phyloP scores from a whole-genome alignment of 2,329 filamentous ascomycete genomes.

The Elsinoe batatas region DNA sequence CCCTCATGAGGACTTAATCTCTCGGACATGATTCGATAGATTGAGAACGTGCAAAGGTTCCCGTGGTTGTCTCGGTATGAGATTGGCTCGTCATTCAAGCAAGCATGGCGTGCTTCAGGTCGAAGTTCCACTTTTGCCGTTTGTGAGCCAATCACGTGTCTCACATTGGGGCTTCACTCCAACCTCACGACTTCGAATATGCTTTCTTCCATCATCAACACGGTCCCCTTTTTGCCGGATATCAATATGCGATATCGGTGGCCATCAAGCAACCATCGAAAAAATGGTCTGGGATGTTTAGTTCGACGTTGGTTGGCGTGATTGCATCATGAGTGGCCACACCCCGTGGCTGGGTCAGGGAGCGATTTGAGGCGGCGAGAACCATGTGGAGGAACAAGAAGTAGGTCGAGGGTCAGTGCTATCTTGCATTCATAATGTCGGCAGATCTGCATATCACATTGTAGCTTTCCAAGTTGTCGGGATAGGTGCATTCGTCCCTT shows the following conservation, averaged over 20 bases:
- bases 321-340: constrained; percentile 8
- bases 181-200: neutral
- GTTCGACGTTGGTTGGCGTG: neutral
- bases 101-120: constrained; percentile 6
- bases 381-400: neutral
- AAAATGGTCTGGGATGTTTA: neutral
- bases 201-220: neutral
- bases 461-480: neutral
- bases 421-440: neutral
- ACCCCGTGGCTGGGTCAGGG: neutral
- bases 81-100: neutral
- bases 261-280: neutral
- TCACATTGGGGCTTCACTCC: neutral
- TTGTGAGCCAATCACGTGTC: neutral
- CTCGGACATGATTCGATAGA: neutral
- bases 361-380: neutral
- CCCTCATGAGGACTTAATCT: neutral
- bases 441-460: constrained; percentile 1
- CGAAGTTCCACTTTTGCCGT: neutral
- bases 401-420: neutral
- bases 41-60: neutral
- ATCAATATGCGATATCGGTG: neutral
- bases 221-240: neutral
- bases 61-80: neutral
- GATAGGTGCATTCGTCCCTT: neutral